A percentile compares a stretch with the other conserved stretches of the same genome.
These are phyloP conservation scores for Trichomonas vaginalis DNA, from an alignment of 208 protist species.

Conservation along the genomic window DNA sequence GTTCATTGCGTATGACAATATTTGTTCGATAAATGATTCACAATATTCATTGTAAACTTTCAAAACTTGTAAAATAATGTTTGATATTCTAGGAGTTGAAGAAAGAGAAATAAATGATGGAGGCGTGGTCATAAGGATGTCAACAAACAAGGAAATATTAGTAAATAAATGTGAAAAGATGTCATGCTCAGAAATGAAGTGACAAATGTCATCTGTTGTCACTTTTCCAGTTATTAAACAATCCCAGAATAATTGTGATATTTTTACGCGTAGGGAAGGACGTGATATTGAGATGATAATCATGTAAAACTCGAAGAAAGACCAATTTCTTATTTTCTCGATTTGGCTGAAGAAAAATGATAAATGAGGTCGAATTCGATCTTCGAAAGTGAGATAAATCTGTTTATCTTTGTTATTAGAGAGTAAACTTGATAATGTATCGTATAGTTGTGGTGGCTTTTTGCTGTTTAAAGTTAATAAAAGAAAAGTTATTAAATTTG, in stretches of 20 bases:
- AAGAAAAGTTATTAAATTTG: neutral
- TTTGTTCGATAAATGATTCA: too few species aligned
- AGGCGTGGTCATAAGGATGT: too few species aligned
- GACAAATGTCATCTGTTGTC: neutral
- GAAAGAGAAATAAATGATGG: too few species aligned
- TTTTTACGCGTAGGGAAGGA: neutral
- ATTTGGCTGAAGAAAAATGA: neutral
- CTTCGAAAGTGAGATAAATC: neutral
- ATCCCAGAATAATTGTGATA: neutral
- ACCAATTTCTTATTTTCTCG: neutral
- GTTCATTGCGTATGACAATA: too few species aligned
- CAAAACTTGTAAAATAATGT: too few species aligned
- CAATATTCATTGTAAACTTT: too few species aligned
- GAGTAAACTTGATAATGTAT: neutral
- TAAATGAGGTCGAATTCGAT: neutral
- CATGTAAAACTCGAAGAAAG: neutral
- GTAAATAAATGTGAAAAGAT: too few species aligned
- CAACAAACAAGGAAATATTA: too few species aligned
- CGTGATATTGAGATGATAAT: neutral
- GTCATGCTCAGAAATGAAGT: neutral
- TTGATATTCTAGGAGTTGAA: too few species aligned
- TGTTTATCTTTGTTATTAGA: neutral
- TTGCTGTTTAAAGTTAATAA: neutral
- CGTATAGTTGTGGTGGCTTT: neutral
- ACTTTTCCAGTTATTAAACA: neutral